A percentile compares a stretch with the other conserved stretches of the same genome.
phyloP scores from a whole-genome alignment of 2,329 filamentous ascomycete genomes.

The Cercospora brassicicola region DNA sequence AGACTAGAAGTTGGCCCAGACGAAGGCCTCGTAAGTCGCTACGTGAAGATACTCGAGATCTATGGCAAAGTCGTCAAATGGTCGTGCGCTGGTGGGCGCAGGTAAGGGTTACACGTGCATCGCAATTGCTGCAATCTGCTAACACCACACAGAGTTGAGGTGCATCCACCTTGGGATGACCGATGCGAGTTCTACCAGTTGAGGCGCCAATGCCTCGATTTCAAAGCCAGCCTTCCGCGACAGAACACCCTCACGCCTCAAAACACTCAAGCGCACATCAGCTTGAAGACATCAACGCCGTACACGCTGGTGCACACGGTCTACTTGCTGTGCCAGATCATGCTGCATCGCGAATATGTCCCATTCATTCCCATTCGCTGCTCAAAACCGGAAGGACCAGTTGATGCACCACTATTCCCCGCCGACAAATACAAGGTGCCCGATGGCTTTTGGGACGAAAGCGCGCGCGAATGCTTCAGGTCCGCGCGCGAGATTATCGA shows the following conservation, averaged over 20 bases:
- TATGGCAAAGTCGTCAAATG: slow-evolving; percentile 58
- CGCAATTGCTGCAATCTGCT: neutral
- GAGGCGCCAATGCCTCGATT: slow-evolving; percentile 52
- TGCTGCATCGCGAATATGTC: slow-evolving; percentile 68
- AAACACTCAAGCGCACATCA: slow-evolving; percentile 67
- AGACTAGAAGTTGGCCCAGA: slow-evolving; percentile 55
- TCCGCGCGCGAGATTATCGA: slow-evolving; percentile 65
- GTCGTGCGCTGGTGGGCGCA: slow-evolving; percentile 59
- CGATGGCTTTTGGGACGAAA: slow-evolving; percentile 61
- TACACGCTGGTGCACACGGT: slow-evolving; percentile 69
- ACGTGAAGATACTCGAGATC: slow-evolving; percentile 56
- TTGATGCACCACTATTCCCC: slow-evolving; percentile 60
- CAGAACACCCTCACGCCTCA: slow-evolving; percentile 59
- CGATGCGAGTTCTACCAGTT: slow-evolving; percentile 58
- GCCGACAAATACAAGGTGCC: slow-evolving; percentile 51
- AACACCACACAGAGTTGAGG: slow-evolving; percentile 43
- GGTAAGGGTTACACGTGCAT: slow-evolving; percentile 39
- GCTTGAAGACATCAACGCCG: slow-evolving; percentile 61
- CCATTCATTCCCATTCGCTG: slow-evolving; percentile 62
- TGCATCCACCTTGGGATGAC: slow-evolving; percentile 61
- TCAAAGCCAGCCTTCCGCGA: slow-evolving; percentile 57
- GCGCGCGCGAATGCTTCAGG: slow-evolving; percentile 62
- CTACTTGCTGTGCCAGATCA: slow-evolving; percentile 64
- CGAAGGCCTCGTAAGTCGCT: slow-evolving; percentile 52
- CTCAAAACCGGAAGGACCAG: slow-evolving; percentile 55